A percentile compares a stretch with the other conserved stretches of the same genome.
Conservation (phyloP, 176 grass and related monocot genomes). For the Luzula sylvatica region DNA sequence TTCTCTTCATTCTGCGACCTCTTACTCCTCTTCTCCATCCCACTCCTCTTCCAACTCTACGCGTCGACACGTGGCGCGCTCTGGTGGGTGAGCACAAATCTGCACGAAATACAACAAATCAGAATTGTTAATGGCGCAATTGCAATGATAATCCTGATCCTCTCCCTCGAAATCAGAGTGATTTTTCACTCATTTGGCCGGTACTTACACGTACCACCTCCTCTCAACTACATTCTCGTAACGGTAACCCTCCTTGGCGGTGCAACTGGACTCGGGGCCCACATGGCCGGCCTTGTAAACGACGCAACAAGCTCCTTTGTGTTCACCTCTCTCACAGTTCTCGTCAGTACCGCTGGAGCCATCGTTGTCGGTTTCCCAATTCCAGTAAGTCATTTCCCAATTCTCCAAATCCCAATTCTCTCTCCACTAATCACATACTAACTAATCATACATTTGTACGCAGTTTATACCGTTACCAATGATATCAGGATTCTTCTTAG, state of each 20-base stretch:
- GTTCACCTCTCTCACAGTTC: conserved; percentile 55
- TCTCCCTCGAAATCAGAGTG: conserved; percentile 88
- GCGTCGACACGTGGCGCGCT: conserved; percentile 54
- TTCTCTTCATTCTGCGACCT: conserved; percentile 57
- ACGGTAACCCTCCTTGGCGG: conserved; percentile 84
- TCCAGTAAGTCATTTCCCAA: conserved; percentile 33
- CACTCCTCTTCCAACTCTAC: conserved; percentile 89
- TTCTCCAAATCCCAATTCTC: no score
- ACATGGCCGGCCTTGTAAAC: conserved; percentile 75
- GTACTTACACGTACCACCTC: conserved; percentile 82
- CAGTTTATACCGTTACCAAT: conserved; percentile 85
- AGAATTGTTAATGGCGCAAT: conserved; percentile 57
- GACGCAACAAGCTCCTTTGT: conserved; percentile 56
- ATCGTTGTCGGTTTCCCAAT: conserved; percentile 84
- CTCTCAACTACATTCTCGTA: conserved; percentile 89
- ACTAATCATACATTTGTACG: conserved; percentile 7
- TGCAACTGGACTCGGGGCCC: conserved; percentile 48
- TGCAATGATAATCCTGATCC: conserved; percentile 64
- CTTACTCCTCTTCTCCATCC: conserved; percentile 86
- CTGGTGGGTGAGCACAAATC: conserved; percentile 85
- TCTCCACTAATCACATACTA: not conserved
- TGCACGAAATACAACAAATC: conserved; percentile 52
- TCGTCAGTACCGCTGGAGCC: conserved; percentile 74
- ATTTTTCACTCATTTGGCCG: conserved; percentile 77
- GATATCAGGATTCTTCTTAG: conserved; percentile 83